phyloP scores from a whole-genome alignment of 495 filamentous ascomycete species.

The Neurospora sp. region DNA sequence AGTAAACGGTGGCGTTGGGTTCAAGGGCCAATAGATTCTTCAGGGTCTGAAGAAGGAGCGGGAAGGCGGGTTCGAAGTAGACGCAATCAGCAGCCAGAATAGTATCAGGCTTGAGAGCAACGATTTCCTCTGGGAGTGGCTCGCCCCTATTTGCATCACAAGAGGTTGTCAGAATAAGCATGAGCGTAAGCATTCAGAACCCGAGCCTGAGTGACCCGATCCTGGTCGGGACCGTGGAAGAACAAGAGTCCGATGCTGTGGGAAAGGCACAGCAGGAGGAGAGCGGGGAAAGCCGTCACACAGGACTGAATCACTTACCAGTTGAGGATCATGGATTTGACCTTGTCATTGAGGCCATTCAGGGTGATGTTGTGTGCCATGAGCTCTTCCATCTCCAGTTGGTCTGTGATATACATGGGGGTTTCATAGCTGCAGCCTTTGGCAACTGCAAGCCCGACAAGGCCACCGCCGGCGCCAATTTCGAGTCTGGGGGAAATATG shows the following conservation, averaged over 20 bases:
- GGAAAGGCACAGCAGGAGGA: neutral
- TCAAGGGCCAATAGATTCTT: slow-evolving; percentile 44
- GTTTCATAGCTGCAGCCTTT: slow-evolving; percentile 40
- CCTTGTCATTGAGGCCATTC: slow-evolving; percentile 56
- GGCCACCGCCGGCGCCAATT: slow-evolving; percentile 82
- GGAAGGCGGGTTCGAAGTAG: slow-evolving; percentile 94
- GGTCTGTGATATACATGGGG: slow-evolving; percentile 73
- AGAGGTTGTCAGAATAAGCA: slow-evolving; percentile 14
- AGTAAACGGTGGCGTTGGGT: slow-evolving; percentile 62
- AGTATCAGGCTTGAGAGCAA: slow-evolving; percentile 51
- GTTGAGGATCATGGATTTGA: slow-evolving; percentile 56
- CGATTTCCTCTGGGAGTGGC: slow-evolving; percentile 37
- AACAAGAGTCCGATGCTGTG: neutral
- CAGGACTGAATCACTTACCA: slow-evolving; percentile 44
- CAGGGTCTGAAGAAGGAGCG: slow-evolving; percentile 73
- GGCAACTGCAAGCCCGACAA: slow-evolving; percentile 68
- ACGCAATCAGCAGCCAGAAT: slow-evolving; percentile 93
- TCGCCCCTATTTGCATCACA: slow-evolving; percentile 37
- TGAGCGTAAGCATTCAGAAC: neutral
- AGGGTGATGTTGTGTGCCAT: slow-evolving; percentile 76
- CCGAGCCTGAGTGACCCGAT: neutral
- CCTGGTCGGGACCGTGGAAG: neutral
- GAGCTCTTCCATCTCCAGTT: slow-evolving; percentile 67
- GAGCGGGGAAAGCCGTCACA: neutral
- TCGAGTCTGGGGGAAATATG: slow-evolving; percentile 54